Evolutionary conservation across 2,329 filamentous ascomycete species (phyloP).

Genomic region (Pseudopithomyces maydicus): DNA sequence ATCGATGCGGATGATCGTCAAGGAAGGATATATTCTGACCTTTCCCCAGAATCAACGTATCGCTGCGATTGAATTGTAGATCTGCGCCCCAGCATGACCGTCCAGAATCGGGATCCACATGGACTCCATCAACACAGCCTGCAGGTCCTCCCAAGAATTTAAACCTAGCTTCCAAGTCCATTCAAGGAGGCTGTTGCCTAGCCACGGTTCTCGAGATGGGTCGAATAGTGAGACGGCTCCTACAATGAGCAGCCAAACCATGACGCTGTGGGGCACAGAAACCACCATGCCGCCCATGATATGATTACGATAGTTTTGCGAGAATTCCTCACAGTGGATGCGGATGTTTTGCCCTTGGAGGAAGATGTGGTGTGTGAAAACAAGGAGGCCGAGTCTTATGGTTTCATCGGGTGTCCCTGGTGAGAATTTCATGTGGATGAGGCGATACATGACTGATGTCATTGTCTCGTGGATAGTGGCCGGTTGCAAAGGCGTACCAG

Average conservation of each 20-base stretch:
- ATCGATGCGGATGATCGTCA: no score
- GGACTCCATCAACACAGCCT: background rate
- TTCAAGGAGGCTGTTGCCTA: background rate
- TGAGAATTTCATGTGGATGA: constrained; percentile 29
- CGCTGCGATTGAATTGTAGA: background rate
- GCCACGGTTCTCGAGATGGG: background rate
- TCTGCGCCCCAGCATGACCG: background rate
- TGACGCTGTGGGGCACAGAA: constrained; percentile 3
- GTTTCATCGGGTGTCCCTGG: constrained; percentile 34
- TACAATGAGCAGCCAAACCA: constrained; percentile 26
- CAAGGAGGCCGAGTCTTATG: constrained; percentile 48
- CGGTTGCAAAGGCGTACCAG: constrained; percentile 21
- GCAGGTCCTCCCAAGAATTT: background rate
- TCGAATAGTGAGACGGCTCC: constrained; percentile 7
- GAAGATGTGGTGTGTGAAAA: constrained; percentile 48
- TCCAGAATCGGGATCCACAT: background rate
- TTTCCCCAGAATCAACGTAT: background rate
- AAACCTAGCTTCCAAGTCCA: background rate
- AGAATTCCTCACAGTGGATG: constrained; percentile 21
- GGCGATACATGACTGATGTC: constrained; percentile 49
- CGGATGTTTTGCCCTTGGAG: constrained; percentile 43
- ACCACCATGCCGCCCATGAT: background rate
- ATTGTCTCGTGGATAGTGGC: constrained; percentile 38
- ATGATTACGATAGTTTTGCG: background rate
- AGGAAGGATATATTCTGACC: no score